Evolutionary conservation across 495 filamentous ascomycete species (phyloP), one percentile per base, ranked within the genome.

Genomic region (Barbatosphaeria neglecta): DNA sequence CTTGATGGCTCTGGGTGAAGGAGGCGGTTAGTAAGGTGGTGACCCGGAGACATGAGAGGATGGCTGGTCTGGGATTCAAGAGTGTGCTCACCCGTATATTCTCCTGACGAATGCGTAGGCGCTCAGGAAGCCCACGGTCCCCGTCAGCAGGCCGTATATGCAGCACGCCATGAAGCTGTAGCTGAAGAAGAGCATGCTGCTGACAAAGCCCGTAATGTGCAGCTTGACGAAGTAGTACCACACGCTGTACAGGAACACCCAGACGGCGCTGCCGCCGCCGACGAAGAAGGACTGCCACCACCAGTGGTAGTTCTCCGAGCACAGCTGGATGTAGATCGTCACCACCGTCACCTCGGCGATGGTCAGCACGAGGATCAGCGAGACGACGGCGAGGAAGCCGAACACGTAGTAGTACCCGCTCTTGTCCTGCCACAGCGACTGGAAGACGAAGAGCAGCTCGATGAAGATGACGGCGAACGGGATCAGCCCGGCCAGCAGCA

Each of bases 351-450:
- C 88, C 70, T 96, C 87, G 43, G 87, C 77, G 22, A 95, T 80
- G 1, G 85, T 87, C 18, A 94, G 62, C 11, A 92, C 72, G 15
- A 90, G 64, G 33, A 96, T 86, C 0, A 80, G 64, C 18, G 69
- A 78, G 22, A 94, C 85, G 15, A 87, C 78, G 17, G 79, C 82
- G 45, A 94, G 61, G 71, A 93, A 96, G 8, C 90, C 90, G 63
- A 93, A 95, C 33, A 96, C 81, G 63, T 96, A 96, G 61, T 95
- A 95, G 57, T 93, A 96, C 11, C 86, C 86, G 56, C 80, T 87
- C 67, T 95, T 95, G 57, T 95, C 88, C 59, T 87, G 84, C 87
- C 88, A 95, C 10, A 95, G 57, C 47, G 83, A 89, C 61, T 86
- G 84, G 60, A 96, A 96, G 24, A 96, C 81, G 67, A 92, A 96